Conservation (phyloP, 1,284 basidiomycete species). For the Heterobasidion parviporum region DNA sequence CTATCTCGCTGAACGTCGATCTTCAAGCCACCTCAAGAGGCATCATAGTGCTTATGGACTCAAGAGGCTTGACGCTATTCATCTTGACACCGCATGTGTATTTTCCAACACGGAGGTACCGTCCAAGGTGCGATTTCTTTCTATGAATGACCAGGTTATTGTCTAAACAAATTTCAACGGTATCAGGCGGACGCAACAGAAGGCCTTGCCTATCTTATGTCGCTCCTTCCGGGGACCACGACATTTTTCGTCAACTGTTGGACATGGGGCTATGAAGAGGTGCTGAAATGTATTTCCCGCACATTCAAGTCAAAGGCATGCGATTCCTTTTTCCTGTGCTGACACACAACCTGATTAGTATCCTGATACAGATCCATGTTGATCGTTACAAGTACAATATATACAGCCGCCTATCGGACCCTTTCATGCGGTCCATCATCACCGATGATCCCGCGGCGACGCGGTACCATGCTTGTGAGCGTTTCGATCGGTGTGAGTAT, state of each 20-base stretch:
- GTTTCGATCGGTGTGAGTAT: conserved; percentile 63
- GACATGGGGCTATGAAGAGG: conserved; percentile 91
- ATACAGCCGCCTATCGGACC: conserved; percentile 53
- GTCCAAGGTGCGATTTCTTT: conserved; percentile 47
- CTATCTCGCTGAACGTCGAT: conserved; percentile 39
- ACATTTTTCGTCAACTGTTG: conserved; percentile 87
- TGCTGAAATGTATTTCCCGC: conserved; percentile 66
- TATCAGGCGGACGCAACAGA: conserved; percentile 55
- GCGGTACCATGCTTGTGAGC: conserved; percentile 89
- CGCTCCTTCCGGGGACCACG: conserved; percentile 53
- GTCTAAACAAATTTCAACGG: no score
- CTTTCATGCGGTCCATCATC: conserved; percentile 54
- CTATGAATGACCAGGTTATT: not conserved
- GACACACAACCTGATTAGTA: not conserved
- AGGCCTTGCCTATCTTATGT: conserved; percentile 64
- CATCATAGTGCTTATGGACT: conserved; percentile 10
- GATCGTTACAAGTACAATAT: conserved; percentile 81
- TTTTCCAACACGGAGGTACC: conserved; percentile 58
- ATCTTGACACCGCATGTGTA: conserved; percentile 77
- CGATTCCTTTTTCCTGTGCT: not conserved
- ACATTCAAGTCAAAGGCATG: conserved; percentile 56
- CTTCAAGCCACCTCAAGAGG: conserved; percentile 8
- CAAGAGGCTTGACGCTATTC: conserved; percentile 67
- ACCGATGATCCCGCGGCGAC: conserved; percentile 54
- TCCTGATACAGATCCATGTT: conserved; percentile 62